A percentile compares a stretch with the other conserved stretches of the same genome.
These are phyloP conservation scores for Pleurotus eryngii DNA, from an alignment of 768 basidiomycete species.

Conservation along the genomic window DNA sequence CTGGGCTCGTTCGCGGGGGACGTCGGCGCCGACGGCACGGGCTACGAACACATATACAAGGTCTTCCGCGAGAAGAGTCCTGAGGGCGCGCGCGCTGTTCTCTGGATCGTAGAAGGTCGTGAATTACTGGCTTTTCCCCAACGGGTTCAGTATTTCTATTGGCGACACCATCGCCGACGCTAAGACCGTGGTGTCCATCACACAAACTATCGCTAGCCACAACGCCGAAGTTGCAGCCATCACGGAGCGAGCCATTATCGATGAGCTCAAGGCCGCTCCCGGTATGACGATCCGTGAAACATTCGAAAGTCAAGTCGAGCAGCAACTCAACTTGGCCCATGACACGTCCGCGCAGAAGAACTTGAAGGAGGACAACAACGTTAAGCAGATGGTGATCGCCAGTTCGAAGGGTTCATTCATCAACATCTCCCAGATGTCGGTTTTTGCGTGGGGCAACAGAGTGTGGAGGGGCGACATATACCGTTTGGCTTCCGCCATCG, in stretches of 20 bases:
- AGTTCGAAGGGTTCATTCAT: too few relatives aligned
- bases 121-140: conserved; percentile 49
- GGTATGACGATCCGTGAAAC: too few relatives aligned
- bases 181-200: conserved; percentile 84
- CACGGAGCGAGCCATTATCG: conserved; percentile 81
- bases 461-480: conserved; percentile 96
- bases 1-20: too few relatives aligned
- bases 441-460: conserved; percentile 70
- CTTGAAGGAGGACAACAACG: conserved; percentile 98
- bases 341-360: conserved; percentile 93
- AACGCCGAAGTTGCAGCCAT: conserved; percentile 75
- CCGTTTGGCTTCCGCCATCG: conserved; percentile 98
- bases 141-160: too few relatives aligned
- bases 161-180: conserved; percentile 53
- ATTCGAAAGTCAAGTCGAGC: too few relatives aligned
- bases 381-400: conserved; percentile 45
- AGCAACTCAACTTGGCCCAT: conserved; percentile 34
- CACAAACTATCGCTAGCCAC: conserved; percentile 72
- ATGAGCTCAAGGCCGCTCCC: conserved; percentile 48
- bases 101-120: conserved; percentile 93
- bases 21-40: too few relatives aligned
- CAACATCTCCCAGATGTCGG: too few relatives aligned
- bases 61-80: conserved; percentile 98
- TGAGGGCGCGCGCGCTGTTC: conserved; percentile 83
- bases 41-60: too few relatives aligned